These are phyloP conservation scores for Macrocybe sp. DNA, from an alignment of 1,284 basidiomycete genomes.

Conservation along the genomic window DNA sequence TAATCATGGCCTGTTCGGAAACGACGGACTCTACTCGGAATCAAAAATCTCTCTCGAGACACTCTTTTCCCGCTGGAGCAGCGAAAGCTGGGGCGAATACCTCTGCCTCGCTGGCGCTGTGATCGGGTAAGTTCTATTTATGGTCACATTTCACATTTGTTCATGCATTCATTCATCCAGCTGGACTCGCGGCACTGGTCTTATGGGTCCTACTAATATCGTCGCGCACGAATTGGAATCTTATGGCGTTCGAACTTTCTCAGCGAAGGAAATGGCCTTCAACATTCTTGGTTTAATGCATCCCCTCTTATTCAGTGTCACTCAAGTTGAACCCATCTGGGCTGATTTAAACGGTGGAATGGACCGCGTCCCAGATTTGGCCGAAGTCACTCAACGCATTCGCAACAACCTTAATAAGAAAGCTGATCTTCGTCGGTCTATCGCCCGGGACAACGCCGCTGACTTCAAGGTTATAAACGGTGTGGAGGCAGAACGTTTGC, in stretches of 20 bases:
- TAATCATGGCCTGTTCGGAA: slow-evolving; percentile 97
- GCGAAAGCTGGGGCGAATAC: slow-evolving; percentile 99
- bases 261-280: slow-evolving; percentile 99
- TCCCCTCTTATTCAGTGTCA: slow-evolving; percentile 98
- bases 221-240: slow-evolving; percentile 93
- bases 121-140: slow-evolving; percentile 68
- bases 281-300: slow-evolving; percentile 99
- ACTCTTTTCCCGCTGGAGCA: slow-evolving; percentile 95
- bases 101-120: slow-evolving; percentile 97
- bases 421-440: slow-evolving; percentile 88
- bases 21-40: slow-evolving; percentile 97
- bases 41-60: slow-evolving; percentile 99
- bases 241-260: slow-evolving; percentile 95
- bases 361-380: slow-evolving; percentile 94
- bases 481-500: slow-evolving; percentile 86
- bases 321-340: slow-evolving; percentile 99
- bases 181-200: slow-evolving; percentile 97
- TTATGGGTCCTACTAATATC: slow-evolving; percentile 95
- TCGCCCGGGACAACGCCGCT: slow-evolving; percentile 89
- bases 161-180: slow-evolving; percentile 20
- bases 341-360: slow-evolving; percentile 96
- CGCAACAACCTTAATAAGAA: slow-evolving; percentile 75
- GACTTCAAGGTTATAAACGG: slow-evolving; percentile 94
- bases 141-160: slow-evolving; percentile 9
- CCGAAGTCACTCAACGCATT: slow-evolving; percentile 87